These are phyloP conservation scores for Podosphaera aphanis DNA, from an alignment of 2,329 filamentous ascomycete genomes.

Conservation along the genomic window DNA sequence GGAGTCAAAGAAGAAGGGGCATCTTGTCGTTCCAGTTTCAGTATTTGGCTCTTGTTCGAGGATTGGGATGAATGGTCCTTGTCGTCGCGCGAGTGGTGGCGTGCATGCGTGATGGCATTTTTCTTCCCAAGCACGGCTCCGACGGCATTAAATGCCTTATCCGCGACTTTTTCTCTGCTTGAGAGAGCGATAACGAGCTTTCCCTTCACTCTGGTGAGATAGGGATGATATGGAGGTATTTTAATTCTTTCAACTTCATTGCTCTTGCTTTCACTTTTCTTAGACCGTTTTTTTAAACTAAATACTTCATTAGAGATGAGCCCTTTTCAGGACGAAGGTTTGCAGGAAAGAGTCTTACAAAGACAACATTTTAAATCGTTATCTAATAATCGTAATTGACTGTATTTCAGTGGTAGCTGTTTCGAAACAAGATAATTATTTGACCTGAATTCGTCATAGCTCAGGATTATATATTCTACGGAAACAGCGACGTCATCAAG, in stretches of 20 bases:
- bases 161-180: constrained; percentile 6
- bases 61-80: neutral
- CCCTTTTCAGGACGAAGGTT: neutral
- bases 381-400: no score
- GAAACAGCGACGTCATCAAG: neutral
- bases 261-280: constrained; percentile 46
- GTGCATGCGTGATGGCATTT: neutral
- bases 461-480: neutral
- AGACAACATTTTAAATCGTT: neutral
- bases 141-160: constrained; percentile 7
- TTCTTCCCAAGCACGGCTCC: constrained; percentile 7
- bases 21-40: no score
- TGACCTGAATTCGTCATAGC: neutral
- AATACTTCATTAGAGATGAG: neutral
- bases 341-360: neutral
- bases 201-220: constrained; percentile 14
- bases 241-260: constrained; percentile 41
- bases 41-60: neutral
- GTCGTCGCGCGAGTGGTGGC: neutral
- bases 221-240: constrained; percentile 9
- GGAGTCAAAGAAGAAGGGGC: no score
- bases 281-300: constrained; percentile 43
- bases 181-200: constrained; percentile 12
- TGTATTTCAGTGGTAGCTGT: no score
- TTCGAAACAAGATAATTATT: neutral